These are phyloP conservation scores for Tilletia setariae DNA, from an alignment of 1,284 basidiomycete species.

Conservation along the genomic window DNA sequence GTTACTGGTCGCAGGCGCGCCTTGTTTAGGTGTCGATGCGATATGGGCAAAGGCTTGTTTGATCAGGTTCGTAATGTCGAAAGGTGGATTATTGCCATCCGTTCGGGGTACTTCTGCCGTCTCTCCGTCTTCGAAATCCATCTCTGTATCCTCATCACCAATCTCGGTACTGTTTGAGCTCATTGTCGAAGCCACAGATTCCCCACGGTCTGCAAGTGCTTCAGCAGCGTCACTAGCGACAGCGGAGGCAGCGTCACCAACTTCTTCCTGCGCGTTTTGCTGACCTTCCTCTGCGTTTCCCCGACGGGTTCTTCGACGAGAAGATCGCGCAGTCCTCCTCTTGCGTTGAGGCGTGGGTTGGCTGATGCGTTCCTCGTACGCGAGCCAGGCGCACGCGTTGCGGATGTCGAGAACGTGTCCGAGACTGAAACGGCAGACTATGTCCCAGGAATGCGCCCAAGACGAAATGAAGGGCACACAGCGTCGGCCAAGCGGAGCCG, in stretches of 20 bases:
- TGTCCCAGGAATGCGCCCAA: conserved; percentile 75
- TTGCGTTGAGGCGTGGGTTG: conserved; percentile 40
- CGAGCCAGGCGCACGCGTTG: conserved; percentile 72
- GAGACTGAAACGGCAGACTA: conserved; percentile 72
- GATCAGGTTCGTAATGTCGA: conserved; percentile 15
- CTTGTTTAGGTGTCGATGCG: conserved; percentile 1
- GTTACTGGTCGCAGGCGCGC: background rate
- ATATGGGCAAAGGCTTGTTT: conserved; percentile 10
- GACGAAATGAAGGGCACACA: conserved; percentile 67
- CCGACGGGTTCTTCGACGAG: background rate
- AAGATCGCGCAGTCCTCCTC: conserved; percentile 19
- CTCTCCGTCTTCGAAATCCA: conserved; percentile 1
- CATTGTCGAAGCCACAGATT: background rate
- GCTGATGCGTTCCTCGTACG: conserved; percentile 61
- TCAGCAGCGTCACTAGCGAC: background rate
- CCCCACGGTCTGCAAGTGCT: conserved; percentile 12
- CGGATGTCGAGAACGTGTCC: conserved; percentile 73
- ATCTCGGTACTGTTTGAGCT: background rate
- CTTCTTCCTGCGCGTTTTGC: background rate
- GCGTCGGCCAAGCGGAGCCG: conserved; percentile 62
- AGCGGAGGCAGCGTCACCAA: background rate
- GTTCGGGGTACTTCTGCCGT: background rate
- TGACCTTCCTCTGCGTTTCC: background rate
- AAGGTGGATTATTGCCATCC: background rate
- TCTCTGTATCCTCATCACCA: background rate